A percentile compares a stretch with the other conserved stretches of the same genome.
Evolutionary conservation across 345 rosid species (phyloP).

Genomic region (Kandelia obovata): DNA sequence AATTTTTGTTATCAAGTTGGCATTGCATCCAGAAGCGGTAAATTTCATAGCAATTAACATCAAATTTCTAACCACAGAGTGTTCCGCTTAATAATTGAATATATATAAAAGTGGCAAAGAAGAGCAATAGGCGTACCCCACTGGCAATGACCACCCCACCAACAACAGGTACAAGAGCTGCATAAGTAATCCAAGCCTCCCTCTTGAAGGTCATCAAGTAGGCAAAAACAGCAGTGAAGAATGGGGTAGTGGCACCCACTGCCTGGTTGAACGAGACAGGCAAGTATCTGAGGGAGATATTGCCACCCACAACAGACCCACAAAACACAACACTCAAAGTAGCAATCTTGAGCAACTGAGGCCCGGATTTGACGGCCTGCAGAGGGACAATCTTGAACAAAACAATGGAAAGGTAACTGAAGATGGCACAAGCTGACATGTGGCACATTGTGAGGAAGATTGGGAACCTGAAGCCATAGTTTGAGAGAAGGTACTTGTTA

Average conservation of each 20-base stretch:
- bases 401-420: conserved; percentile 82
- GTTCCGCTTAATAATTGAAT: not conserved
- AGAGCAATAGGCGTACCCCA: conserved; percentile 51
- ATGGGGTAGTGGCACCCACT: conserved; percentile 89
- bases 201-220: conserved; percentile 73
- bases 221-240: conserved; percentile 87
- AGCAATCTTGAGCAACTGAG: conserved; percentile 73
- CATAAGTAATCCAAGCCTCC: conserved; percentile 86
- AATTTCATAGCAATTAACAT: conserved; percentile 9
- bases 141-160: conserved; percentile 82
- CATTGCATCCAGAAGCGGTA: conserved; percentile 13
- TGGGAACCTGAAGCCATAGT: conserved; percentile 84
- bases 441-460: conserved; percentile 93
- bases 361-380: conserved; percentile 68
- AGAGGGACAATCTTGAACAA: conserved; percentile 78
- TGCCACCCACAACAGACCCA: conserved; percentile 86
- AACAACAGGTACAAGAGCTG: conserved; percentile 85
- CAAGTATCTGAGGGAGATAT: conserved; percentile 73
- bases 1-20: not conserved
- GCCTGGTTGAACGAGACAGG: conserved; percentile 94
- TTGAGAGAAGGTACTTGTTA: conserved; percentile 83
- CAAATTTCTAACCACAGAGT: conserved; percentile 1
- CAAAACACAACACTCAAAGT: conserved; percentile 83
- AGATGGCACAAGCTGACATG: conserved; percentile 85
- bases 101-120: not conserved